Evolutionary conservation across 139 green algal species (phyloP), one percentile per base, ranked within the genome.

Genomic region (Astrephomene gubernaculifera): DNA sequence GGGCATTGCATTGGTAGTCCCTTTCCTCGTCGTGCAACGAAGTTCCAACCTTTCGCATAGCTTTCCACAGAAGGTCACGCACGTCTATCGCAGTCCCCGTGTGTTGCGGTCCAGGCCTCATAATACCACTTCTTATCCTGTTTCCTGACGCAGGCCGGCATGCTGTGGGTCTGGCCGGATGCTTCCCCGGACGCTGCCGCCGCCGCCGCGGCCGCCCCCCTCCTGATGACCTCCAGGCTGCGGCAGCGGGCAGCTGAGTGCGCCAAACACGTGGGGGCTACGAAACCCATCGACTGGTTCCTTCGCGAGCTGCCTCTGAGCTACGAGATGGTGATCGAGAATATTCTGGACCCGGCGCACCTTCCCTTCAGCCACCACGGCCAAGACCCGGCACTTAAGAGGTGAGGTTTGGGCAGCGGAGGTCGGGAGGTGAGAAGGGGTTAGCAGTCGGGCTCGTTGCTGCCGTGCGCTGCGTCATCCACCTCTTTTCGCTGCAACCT

Each of bases 261-360:
- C n/a, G n/a, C n/a, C n/a, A n/a, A n/a, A n/a, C n/a, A n/a, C n/a
- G n/a, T n/a, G 45, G 70, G 2, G 36, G n/a, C 45, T 31, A 24
- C 68, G 22, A 22, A 39, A 14, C 72, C 12, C 4, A 29, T 79
- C 7, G 29, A 33, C 45, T 86, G 81, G 81, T 87, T 81, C 69
- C 39, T 76, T 57, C 83, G 74, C 0, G 83, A 87, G n/a, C 52
- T 88, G 83, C 74, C 72, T 41, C 87, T 79, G 52, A 71, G 74
- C 38, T 88, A 85, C 75, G 83, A 88, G 54, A 49, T 85, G 29
- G 39, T 88, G 57, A 4, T 88, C 12, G 83, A 88, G 83, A 88
- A 88, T 41, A 36, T 88, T 17, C 25, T 65, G 61, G 83, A 88
- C 44, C 83, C 83, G 0, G 36, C 67, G 36, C 73, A 87, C 70